These are phyloP conservation scores for Alternaria panax DNA, from an alignment of 2,329 filamentous ascomycete genomes.

Conservation along the genomic window DNA sequence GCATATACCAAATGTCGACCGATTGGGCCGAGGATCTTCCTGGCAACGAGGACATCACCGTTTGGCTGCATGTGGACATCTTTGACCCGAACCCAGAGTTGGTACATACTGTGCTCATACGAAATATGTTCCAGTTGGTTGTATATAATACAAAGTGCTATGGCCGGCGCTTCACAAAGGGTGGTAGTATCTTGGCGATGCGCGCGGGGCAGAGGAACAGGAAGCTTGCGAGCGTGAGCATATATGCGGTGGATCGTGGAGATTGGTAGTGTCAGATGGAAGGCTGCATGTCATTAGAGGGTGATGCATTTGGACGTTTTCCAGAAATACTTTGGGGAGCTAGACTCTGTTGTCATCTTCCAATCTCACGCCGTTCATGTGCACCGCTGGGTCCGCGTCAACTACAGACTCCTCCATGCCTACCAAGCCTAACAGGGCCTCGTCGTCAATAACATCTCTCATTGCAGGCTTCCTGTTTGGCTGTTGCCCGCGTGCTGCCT, in stretches of 20 bases:
- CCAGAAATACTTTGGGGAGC: neutral
- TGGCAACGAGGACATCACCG: neutral
- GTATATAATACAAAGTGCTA: neutral
- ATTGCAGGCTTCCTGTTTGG: conserved; percentile 35
- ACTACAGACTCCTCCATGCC: conserved; percentile 25
- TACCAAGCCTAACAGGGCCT: conserved; percentile 41
- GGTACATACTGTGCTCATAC: neutral
- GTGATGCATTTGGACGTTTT: neutral
- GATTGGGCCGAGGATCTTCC: neutral
- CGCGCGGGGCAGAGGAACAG: neutral
- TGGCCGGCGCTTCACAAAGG: neutral
- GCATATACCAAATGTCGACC: neutral
- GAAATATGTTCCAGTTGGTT: conserved; percentile 2
- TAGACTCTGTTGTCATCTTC: conserved; percentile 25
- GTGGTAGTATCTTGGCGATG: neutral
- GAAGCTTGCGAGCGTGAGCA: neutral
- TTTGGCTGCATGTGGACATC: neutral
- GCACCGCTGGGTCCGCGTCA: conserved; percentile 18
- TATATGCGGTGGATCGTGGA: neutral
- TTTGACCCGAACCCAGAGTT: neutral
- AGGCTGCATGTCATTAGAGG: neutral
- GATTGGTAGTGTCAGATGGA: neutral
- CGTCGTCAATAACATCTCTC: conserved; percentile 43
- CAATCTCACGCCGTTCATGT: conserved; percentile 29
- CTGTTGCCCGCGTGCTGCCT: conserved; percentile 42